Base-by-base conservation (phyloP, 140 eudicot species). In the Bidens hawaiensis region DNA sequence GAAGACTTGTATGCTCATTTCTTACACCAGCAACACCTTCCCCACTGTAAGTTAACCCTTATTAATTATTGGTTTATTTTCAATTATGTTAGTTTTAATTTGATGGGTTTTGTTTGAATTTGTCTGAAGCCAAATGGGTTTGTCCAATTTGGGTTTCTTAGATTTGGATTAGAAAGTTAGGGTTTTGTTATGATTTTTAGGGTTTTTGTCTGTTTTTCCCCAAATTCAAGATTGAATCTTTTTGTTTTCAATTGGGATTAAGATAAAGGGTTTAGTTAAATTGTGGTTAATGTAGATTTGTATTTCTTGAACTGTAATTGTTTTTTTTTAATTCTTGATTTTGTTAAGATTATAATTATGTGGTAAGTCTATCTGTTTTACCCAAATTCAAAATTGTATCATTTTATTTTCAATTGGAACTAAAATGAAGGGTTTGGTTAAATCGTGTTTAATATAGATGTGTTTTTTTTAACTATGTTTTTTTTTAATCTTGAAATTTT, bases 1-100 rank as follows among this genome's bases (percentile, higher is more conserved):
- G n/a, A 84, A 84, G 76, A 84, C 91, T 55, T 84, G 91, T 76
- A 71, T 84, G 87, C 87, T 84, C 65, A 84, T 84, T 68, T 84
- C 91, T 41, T 84, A 84, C 82, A 84, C 91, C 82, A 84, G 87
- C 73, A 83, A 83, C 78, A 80, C 91, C 24, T 84, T 84, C 56
- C 90, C 90, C 45, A 83, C 90, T 62, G 90, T 83, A 66, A 51
- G 14, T 19, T 4, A 25, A 57, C 3, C 50, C 21, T 26, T 19
- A 46, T 42, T 54, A 23, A 24, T 1, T 25, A n/a, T n/a, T n/a
- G n/a, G n/a, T 31, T 52, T 30, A 10, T 9, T 27, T 30, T 30
- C 9, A n/a, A n/a, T n/a, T n/a, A n/a, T n/a, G n/a, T n/a, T n/a
- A n/a, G n/a, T n/a, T n/a, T n/a, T n/a, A n/a, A n/a, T n/a, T n/a